Percentiles rank a stretch among this genome's conserved stretches.
These are phyloP conservation scores for Nannizzia gypsea DNA, from an alignment of 2,329 filamentous ascomycete genomes.

Conservation along the genomic window DNA sequence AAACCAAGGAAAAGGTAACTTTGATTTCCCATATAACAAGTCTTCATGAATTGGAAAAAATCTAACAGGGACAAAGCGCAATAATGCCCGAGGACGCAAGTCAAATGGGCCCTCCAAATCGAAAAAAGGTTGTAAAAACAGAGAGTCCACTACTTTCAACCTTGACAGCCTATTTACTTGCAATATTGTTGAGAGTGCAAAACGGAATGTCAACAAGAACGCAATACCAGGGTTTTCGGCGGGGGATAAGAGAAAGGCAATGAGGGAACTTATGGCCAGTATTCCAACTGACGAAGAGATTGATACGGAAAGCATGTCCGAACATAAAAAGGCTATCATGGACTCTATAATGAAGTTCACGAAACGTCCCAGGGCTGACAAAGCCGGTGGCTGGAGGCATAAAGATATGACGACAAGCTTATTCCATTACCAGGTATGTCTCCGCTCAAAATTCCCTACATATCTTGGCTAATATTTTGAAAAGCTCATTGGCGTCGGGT, in stretches of 20 bases:
- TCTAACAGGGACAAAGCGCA: background rate
- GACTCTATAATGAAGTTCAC: slow-evolving; percentile 23
- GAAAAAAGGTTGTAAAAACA: background rate
- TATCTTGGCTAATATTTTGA: slow-evolving; percentile 4
- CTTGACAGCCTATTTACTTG: slow-evolving; percentile 10
- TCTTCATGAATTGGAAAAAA: background rate
- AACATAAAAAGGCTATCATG: slow-evolving; percentile 19
- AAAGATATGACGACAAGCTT: slow-evolving; percentile 24
- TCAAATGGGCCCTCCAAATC: background rate
- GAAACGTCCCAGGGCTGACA: slow-evolving; percentile 18
- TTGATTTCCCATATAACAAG: background rate
- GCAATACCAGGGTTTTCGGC: slow-evolving; percentile 19
- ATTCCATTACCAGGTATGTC: slow-evolving; percentile 26
- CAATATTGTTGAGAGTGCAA: slow-evolving; percentile 9
- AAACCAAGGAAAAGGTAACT: background rate
- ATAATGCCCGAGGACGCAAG: background rate
- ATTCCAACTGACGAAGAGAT: slow-evolving; percentile 21
- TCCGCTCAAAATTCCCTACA: background rate
- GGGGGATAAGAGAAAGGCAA: slow-evolving; percentile 21
- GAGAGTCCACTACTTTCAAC: slow-evolving; percentile 2
- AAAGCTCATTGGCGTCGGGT: slow-evolving; percentile 23
- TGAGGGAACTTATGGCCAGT: slow-evolving; percentile 23
- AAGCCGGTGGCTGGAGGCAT: slow-evolving; percentile 23
- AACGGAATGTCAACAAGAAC: slow-evolving; percentile 16
- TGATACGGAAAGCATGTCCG: slow-evolving; percentile 17